Evolutionary conservation across 257 asterid genomes (phyloP).

Genomic region (Salvia splendens): DNA sequence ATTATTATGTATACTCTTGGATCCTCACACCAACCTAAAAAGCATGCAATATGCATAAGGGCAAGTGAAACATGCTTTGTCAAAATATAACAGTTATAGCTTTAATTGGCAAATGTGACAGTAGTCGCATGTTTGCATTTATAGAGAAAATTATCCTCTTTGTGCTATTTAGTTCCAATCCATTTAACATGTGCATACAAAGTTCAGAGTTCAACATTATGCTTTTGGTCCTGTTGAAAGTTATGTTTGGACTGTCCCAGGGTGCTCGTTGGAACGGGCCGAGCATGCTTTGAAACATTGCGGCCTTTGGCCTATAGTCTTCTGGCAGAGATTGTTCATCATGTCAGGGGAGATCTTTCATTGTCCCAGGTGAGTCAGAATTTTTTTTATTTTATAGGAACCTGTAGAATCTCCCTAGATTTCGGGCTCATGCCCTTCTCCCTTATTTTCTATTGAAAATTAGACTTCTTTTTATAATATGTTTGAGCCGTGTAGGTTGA

Average conservation of each 20-base stretch:
- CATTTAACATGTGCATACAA: background rate
- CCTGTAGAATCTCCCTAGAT: conserved; percentile 11
- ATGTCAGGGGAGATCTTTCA: conserved; percentile 92
- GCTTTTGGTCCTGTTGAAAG: conserved; percentile 25
- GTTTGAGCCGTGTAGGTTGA: conserved; percentile 6
- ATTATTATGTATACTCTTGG: too few relatives aligned
- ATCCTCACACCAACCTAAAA: too few relatives aligned
- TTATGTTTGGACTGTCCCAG: conserved; percentile 47
- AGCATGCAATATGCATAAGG: too few relatives aligned
- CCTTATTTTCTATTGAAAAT: background rate
- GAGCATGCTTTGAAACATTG: conserved; percentile 97
- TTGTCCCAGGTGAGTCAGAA: conserved; percentile 74
- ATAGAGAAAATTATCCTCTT: conserved; percentile 23
- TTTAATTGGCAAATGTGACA: too few relatives aligned
- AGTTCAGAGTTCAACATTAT: background rate
- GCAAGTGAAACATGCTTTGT: too few relatives aligned
- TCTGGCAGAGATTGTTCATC: conserved; percentile 98
- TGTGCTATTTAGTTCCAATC: conserved; percentile 16
- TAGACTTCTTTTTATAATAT: background rate
- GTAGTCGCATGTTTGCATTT: conserved; percentile 5
- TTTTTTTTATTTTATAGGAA: conserved; percentile 9
- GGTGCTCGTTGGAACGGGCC: conserved; percentile 98
- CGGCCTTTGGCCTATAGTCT: conserved; percentile 99
- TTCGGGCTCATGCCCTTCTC: conserved; percentile 17
- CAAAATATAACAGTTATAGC: too few relatives aligned